Percentiles rank a stretch among this genome's conserved stretches.
Evolutionary conservation across 2,329 filamentous ascomycete species (phyloP).

Genomic region (Alternaria sp.): DNA sequence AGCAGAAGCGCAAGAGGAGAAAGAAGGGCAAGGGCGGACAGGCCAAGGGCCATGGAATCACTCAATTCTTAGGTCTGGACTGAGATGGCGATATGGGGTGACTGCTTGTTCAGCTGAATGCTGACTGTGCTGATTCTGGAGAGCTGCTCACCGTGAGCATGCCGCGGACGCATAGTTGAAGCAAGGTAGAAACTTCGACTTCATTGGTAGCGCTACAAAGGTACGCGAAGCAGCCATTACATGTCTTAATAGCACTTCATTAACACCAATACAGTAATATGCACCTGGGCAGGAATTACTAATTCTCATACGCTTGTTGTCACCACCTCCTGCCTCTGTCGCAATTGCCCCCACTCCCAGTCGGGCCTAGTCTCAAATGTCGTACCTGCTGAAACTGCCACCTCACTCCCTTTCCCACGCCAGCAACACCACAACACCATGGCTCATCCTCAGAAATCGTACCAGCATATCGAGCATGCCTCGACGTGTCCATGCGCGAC

Average conservation of each 20-base stretch:
- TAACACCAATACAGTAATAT: not conserved
- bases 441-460: constrained; percentile 6
- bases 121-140: not conserved
- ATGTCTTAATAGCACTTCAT: not conserved
- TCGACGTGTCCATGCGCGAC: constrained; percentile 8
- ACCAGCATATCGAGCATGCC: constrained; percentile 15
- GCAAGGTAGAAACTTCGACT: not conserved
- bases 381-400: constrained; percentile 4
- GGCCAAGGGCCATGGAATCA: constrained; percentile 40
- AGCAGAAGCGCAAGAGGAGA: constrained; percentile 52
- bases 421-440: constrained; percentile 2
- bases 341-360: constrained; percentile 1
- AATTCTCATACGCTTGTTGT: not conserved
- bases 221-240: not conserved
- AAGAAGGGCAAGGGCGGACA: constrained; percentile 48
- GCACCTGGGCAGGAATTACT: not conserved
- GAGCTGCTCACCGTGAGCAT: not conserved
- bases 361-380: constrained; percentile 1
- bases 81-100: constrained; percentile 9
- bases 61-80: constrained; percentile 45
- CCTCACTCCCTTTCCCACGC: not conserved
- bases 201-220: not conserved
- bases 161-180: not conserved
- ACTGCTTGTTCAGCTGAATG: not conserved
- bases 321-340: not conserved